Percentiles rank a stretch among this genome's conserved stretches.
These are phyloP conservation scores for Ajuga chamaepitys DNA, from an alignment of 257 asterid genomes.

Conservation along the genomic window DNA sequence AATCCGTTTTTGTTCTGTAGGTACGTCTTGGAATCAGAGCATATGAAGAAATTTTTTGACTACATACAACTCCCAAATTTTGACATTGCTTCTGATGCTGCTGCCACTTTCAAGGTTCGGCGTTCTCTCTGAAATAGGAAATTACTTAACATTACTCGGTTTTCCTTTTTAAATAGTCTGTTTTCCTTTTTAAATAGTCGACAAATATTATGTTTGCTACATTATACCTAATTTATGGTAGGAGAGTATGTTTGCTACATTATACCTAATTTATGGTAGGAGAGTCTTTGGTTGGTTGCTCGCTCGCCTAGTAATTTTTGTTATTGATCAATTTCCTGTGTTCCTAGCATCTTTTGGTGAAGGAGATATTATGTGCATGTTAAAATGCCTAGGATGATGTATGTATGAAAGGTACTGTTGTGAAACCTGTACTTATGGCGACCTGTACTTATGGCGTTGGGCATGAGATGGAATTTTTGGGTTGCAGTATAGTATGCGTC, in stretches of 20 bases:
- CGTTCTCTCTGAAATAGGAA: not conserved
- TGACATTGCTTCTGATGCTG: conserved; percentile 74
- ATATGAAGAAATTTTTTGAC: conserved; percentile 60
- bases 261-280: not conserved
- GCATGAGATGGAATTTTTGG: not conserved
- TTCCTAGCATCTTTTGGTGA: not conserved
- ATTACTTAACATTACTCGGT: not conserved
- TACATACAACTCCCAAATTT: conserved; percentile 58
- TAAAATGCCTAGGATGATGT: no score
- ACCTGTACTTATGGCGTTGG: no score
- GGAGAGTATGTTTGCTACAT: not conserved
- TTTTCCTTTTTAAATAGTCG: no score
- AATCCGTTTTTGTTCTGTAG: conserved; percentile 22
- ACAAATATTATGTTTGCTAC: not conserved
- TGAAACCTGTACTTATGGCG: not conserved
- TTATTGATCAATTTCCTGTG: not conserved
- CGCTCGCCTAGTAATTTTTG: not conserved
- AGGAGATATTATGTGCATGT: not conserved
- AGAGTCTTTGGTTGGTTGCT: not conserved
- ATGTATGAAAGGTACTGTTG: not conserved
- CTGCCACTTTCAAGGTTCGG: conserved; percentile 67
- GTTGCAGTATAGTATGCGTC: not conserved
- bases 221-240: not conserved
- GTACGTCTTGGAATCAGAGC: conserved; percentile 71
- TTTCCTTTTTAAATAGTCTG: not conserved